Conservation (phyloP, 805 yeast species). For the Kodamaea restingae region DNA sequence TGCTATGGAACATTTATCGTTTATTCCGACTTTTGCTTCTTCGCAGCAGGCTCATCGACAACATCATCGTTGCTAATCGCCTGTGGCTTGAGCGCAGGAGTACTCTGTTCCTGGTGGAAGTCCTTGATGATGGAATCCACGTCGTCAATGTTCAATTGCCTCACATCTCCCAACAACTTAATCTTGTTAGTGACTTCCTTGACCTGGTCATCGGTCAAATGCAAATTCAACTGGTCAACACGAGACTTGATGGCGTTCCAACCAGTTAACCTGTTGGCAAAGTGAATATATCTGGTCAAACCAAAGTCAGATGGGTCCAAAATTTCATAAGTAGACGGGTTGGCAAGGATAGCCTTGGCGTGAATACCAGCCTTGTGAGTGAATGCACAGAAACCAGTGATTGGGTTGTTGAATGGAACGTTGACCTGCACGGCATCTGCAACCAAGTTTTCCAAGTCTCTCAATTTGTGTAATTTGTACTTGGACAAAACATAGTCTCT, state of each 20-base stretch:
- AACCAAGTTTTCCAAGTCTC: slow-evolving; percentile 92
- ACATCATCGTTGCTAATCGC: slow-evolving; percentile 14
- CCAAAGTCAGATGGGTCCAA: slow-evolving; percentile 94
- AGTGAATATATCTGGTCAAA: slow-evolving; percentile 91
- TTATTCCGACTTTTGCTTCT: slow-evolving; percentile 35
- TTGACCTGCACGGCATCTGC: slow-evolving; percentile 97
- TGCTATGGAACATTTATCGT: slow-evolving; percentile 5
- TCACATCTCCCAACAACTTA: slow-evolving; percentile 90
- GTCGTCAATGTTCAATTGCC: slow-evolving; percentile 92
- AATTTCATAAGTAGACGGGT: slow-evolving; percentile 98
- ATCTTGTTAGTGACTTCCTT: slow-evolving; percentile 94
- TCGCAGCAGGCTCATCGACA: slow-evolving; percentile 31
- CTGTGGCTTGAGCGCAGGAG: slow-evolving; percentile 36
- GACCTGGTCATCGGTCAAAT: slow-evolving; percentile 85
- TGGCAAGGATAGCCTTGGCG: slow-evolving; percentile 97
- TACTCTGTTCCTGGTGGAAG: slow-evolving; percentile 71
- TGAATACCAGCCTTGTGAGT: slow-evolving; percentile 99
- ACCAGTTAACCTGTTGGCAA: slow-evolving; percentile 96
- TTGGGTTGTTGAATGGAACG: slow-evolving; percentile 96
- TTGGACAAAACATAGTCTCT: slow-evolving; percentile 92
- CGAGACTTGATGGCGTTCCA: slow-evolving; percentile 99
- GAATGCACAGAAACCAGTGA: slow-evolving; percentile 98
- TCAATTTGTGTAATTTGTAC: slow-evolving; percentile 90
- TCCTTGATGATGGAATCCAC: slow-evolving; percentile 96
- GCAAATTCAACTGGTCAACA: slow-evolving; percentile 92